These are phyloP conservation scores for Botrytis deweyae DNA, from an alignment of 2,329 filamentous ascomycete species.

Conservation along the genomic window DNA sequence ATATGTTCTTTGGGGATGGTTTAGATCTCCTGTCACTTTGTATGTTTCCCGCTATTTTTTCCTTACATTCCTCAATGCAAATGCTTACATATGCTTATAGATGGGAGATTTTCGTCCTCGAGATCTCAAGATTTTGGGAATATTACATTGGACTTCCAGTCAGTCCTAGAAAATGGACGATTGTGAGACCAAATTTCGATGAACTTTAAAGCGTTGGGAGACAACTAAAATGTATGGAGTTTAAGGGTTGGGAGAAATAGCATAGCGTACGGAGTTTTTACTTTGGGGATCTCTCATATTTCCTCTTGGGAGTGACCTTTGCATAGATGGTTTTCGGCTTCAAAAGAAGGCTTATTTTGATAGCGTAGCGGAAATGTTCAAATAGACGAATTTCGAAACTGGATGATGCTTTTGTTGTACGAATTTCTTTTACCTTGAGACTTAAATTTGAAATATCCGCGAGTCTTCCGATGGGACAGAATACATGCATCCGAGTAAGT, in stretches of 20 bases:
- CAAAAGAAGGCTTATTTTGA: neutral
- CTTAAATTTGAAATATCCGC: too few relatives aligned
- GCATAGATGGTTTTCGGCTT: neutral
- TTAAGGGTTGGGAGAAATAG: neutral
- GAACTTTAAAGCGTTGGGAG: conserved; percentile 41
- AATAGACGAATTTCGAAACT: neutral
- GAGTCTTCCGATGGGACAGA: too few relatives aligned
- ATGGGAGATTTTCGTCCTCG: conserved; percentile 52
- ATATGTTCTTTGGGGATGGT: conserved; percentile 70
- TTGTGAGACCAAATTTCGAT: conserved; percentile 39
- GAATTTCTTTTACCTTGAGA: too few relatives aligned
- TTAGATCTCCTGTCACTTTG: conserved; percentile 64
- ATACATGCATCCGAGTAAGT: too few relatives aligned
- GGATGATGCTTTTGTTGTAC: neutral
- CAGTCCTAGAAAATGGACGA: conserved; percentile 53
- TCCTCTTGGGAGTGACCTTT: neutral
- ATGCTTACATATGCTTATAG: conserved; percentile 39
- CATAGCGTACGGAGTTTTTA: conserved; percentile 21
- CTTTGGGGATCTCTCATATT: neutral
- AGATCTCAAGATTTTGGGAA: conserved; percentile 55
- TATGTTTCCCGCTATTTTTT: conserved; percentile 48
- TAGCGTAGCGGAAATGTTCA: neutral
- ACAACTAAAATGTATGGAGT: neutral
- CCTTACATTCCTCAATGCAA: neutral
- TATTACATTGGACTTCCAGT: conserved; percentile 64